Evolutionary conservation across 2,329 filamentous ascomycete genomes (phyloP), one percentile per base, ranked within the genome.

Genomic region (Rhinocladiella similis): DNA sequence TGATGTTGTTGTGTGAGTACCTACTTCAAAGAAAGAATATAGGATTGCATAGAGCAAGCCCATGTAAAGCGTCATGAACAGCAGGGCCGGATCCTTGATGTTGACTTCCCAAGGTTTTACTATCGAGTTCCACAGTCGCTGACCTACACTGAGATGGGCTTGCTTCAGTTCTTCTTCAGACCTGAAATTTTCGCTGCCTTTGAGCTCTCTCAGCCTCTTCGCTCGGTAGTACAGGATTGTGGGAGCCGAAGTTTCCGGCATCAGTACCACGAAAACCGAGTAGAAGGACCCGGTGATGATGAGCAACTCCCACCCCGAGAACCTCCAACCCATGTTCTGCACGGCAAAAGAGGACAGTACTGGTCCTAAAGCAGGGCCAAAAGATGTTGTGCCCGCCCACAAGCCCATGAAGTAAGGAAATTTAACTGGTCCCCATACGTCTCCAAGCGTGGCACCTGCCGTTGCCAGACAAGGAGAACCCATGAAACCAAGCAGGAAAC

Each of bases 111-210:
- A 49, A 2, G 4, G 84, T 69, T 83, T 83, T 69, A 85, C 79
- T 16, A 88, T 73, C 0, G 84, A 80, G 41, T 85, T 79, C 43
- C 78, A 57, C 20, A 80, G 68, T 18, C 84, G 70, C 13, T 74
- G 19, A 38, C 20, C 25, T 2, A 77, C 68, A 45, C 73, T 80
- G 63, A 83, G 73, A 59, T 79, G 75, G n/a, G 71, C 73, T 69
- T 84, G 80, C 64, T 85, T 80, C 55, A 88, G 83, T 68, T 89
- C 86, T 50, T 79, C 81, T 66, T 87, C 82, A 0, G 83, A 80
- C 70, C 80, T 78, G 69, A 87, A 81, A 13, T 70, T 68, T 3
- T 69, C 60, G 63, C 80, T 77, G 13, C 82, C 83, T 5, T 51
- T 58, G 18, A 54, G 39, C 38, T 53, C 41, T 25, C 56, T n/a